Base-by-base conservation (phyloP, 1,284 basidiomycete genomes). In the Acaromyces ingoldii region DNA sequence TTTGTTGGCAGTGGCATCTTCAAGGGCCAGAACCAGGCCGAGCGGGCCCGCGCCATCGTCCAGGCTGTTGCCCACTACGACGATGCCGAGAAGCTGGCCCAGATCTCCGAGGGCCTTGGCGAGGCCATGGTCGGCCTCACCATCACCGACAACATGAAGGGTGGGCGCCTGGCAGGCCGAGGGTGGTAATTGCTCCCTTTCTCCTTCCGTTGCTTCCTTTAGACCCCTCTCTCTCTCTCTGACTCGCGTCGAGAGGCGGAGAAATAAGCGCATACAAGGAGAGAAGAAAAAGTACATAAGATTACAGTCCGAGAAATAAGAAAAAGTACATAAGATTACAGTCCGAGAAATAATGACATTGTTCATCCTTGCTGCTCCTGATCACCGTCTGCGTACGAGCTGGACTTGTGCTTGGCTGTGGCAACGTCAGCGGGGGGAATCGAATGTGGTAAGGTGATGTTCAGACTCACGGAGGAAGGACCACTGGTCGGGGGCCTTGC, bases 1-100 rank as follows among this genome's bases (percentile, higher is more conserved):
- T 79, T 78, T 56, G 77, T 78, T 82, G 72, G 72, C 11, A 70
- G 67, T 1, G 72, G 72, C 38, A 70, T 74, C 53, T 74, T 74
- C 53, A 56, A 60, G 58, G 93, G 92, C 46, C 88, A 87, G 50
- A 89, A 98, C 77, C 91, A 93, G 28, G 89, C 86, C 30, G 91
- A 91, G 78, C 85, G 91, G 52, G 93, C 93, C 13, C 85, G 85
- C 54, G 92, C 93, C n/a, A 96, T 98, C 65, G 93, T 98, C 34
- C 90, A 96, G 79, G 89, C 93, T 38, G 91, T 92, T 15, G 97
- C 93, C 3, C 93, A 98, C 81, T 89, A 86, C 83, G 67, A 72
- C 49, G 63, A 73, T 52, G 62, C 72, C 4, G 63, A 57, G 46
- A 73, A 70, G 61, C 66, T 74, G 36, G 77, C 78, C 38, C 76